Conservation (phyloP, 805 yeast species). For the Metschnikowia orientalis region DNA sequence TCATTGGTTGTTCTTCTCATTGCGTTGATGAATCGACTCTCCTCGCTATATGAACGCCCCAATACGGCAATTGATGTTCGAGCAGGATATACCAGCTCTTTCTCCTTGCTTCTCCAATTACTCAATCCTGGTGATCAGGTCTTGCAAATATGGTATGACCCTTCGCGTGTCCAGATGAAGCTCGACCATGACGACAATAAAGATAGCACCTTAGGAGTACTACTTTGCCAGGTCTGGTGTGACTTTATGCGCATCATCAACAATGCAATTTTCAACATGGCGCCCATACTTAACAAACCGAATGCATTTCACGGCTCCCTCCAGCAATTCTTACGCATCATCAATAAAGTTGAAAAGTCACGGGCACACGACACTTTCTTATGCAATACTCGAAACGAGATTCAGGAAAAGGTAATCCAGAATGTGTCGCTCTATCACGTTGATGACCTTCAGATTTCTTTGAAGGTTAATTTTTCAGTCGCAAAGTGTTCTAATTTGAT, state of each 20-base stretch:
- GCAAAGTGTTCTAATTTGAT: conserved; percentile 20
- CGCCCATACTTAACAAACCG: conserved; percentile 22
- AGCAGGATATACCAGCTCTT: conserved; percentile 17
- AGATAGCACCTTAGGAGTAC: conserved; percentile 23
- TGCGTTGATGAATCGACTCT: conserved; percentile 22
- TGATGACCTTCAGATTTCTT: conserved; percentile 17
- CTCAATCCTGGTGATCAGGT: conserved; percentile 12
- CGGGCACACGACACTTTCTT: conserved; percentile 25
- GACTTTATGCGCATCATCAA: conserved; percentile 33
- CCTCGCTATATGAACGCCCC: conserved; percentile 18
- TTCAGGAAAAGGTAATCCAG: conserved; percentile 13
- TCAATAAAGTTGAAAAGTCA: conserved; percentile 22
- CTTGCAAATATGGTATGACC: conserved; percentile 34
- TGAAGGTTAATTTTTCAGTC: conserved; percentile 28
- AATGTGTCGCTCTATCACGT: conserved; percentile 6
- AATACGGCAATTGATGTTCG: conserved; percentile 16
- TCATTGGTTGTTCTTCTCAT: conserved; percentile 11
- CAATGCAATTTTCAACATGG: conserved; percentile 22
- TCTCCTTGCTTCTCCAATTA: conserved; percentile 20
- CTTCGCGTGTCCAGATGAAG: conserved; percentile 22
- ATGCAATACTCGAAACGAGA: conserved; percentile 9
- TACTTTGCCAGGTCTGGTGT: conserved; percentile 32
- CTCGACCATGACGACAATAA: conserved; percentile 17
- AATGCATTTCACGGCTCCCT: conserved; percentile 19
- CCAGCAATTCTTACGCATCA: conserved; percentile 16